These are phyloP conservation scores for Ceratocystis ficicola DNA, from an alignment of 2,329 filamentous ascomycete genomes.

Conservation along the genomic window DNA sequence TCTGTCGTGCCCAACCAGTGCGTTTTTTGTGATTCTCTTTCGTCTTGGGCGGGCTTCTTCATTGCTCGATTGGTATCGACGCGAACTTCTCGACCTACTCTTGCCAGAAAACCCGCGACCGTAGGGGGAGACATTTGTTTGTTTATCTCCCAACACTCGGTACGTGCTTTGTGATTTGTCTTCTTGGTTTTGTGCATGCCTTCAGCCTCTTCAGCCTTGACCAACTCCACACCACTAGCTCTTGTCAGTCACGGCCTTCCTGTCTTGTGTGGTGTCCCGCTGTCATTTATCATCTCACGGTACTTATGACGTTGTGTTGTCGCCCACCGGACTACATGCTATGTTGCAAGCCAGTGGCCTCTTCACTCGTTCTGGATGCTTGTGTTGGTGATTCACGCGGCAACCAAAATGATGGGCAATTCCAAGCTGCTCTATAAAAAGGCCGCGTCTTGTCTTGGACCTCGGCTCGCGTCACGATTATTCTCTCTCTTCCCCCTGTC, in stretches of 20 bases:
- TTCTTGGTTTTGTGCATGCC: background rate
- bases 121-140: conserved; percentile 91
- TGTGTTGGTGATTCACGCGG: background rate
- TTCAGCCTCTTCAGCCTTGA: background rate
- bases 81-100: background rate
- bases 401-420: background rate
- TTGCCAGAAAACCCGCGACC: conserved; percentile 24
- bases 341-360: background rate
- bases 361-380: background rate
- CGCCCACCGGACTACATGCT: no score
- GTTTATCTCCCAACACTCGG: conserved; percentile 78
- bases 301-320: no score
- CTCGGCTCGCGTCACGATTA: background rate
- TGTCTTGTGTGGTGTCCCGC: no score
- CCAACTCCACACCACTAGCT: background rate
- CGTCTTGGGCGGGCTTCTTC: conserved; percentile 21
- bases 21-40: conserved; percentile 22
- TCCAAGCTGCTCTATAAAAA: background rate
- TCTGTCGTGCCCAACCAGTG: background rate
- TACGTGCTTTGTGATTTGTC: conserved; percentile 33
- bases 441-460: background rate
- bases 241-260: no score
- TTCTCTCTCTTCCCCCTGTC: no score
- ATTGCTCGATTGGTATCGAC: conserved; percentile 25
- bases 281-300: no score